A percentile compares a stretch with the other conserved stretches of the same genome.
Evolutionary conservation across 1,139 yeast species (phyloP).

Genomic region (Lodderomyces margitis): DNA sequence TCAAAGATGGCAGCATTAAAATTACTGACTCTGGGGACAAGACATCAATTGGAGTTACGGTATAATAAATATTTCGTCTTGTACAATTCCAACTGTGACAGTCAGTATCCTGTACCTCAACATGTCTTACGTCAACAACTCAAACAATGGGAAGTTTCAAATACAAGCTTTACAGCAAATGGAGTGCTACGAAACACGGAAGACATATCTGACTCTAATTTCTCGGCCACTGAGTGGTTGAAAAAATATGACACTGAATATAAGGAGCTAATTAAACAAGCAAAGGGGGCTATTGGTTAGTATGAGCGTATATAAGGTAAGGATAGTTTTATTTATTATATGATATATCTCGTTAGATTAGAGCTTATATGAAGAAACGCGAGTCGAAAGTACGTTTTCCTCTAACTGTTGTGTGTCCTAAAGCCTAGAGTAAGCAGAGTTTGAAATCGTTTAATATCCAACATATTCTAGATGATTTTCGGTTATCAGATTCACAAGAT

Average conservation of each 20-base stretch:
- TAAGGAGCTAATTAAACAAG: constrained; percentile 48
- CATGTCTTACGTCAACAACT: constrained; percentile 54
- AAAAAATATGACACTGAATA: constrained; percentile 51
- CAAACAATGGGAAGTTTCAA: constrained; percentile 66
- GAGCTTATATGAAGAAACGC: too few species aligned
- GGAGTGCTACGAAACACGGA: background rate
- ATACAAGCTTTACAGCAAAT: constrained; percentile 30
- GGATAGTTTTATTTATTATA: background rate
- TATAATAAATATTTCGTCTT: constrained; percentile 77
- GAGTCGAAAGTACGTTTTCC: too few species aligned
- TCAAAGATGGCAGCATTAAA: constrained; percentile 55
- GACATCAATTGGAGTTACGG: constrained; percentile 63
- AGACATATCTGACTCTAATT: constrained; percentile 30
- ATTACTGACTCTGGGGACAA: constrained; percentile 61
- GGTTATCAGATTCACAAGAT: too few species aligned
- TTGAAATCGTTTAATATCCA: too few species aligned
- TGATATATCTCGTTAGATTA: background rate
- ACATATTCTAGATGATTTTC: too few species aligned
- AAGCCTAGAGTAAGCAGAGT: too few species aligned
- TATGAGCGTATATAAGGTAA: background rate
- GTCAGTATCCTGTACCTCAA: constrained; percentile 63
- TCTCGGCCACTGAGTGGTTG: constrained; percentile 51
- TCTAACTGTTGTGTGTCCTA: too few species aligned
- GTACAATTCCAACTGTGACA: constrained; percentile 82
- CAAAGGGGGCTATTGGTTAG: constrained; percentile 21